These are phyloP conservation scores for Neostapfia colusana DNA, from an alignment of 176 grass and related monocot genomes.

Conservation along the genomic window DNA sequence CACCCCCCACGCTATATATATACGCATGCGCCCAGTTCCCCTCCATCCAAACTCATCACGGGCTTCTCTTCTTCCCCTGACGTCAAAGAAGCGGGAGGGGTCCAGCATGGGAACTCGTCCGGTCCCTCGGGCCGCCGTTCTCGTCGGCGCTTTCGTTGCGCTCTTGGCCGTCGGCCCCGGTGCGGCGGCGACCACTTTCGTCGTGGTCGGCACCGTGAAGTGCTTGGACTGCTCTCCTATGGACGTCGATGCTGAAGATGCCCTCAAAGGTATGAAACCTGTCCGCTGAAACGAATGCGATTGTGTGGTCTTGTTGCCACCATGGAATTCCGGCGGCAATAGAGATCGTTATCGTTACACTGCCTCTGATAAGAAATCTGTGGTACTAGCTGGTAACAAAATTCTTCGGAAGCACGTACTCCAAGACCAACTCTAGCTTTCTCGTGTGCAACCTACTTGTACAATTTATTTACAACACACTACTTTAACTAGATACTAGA, in stretches of 20 bases:
- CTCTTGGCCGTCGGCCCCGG: conserved; percentile 29
- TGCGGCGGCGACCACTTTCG: conserved; percentile 3
- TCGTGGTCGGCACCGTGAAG: conserved; percentile 44
- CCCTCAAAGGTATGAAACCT: conserved; percentile 37
- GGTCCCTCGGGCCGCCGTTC: conserved; percentile 8
- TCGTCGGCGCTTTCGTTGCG: conserved; percentile 25
- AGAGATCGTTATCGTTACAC: not conserved
- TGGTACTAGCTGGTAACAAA: not conserved
- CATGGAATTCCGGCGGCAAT: not conserved
- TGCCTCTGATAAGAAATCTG: not conserved
- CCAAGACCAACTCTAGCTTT: no score
- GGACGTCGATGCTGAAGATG: conserved; percentile 36
- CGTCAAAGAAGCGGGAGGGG: not conserved
- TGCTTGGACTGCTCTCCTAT: conserved; percentile 49
- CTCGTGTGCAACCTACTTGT: no score
- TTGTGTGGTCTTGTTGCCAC: not conserved
- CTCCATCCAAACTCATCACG: conserved; percentile 28
- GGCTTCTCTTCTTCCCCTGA: not conserved
- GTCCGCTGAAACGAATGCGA: not conserved
- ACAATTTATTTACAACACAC: no score
- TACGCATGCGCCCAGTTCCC: conserved; percentile 16
- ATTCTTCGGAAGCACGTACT: not conserved
- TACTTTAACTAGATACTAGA: no score
- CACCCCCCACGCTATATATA: conserved; percentile 40
- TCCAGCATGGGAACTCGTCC: conserved; percentile 29